Evolutionary conservation across 2,329 filamentous ascomycete species (phyloP).

Genomic region (Penicillium fuscoglaucum): DNA sequence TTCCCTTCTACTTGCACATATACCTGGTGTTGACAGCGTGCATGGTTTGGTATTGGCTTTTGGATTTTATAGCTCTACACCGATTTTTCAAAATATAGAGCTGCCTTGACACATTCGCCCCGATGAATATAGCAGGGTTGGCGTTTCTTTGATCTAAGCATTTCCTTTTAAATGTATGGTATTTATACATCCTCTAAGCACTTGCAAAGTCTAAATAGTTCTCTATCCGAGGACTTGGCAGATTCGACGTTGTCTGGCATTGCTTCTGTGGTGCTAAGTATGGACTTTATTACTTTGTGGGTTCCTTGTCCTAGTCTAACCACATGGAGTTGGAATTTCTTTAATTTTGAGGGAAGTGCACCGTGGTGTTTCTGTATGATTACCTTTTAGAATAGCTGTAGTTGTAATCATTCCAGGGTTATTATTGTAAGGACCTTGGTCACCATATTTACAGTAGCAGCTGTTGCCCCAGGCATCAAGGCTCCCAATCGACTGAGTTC

Average conservation of each 20-base stretch:
- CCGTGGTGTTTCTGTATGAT: neutral
- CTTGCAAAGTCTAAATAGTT: too few species aligned
- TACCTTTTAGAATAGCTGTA: neutral
- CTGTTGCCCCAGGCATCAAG: conserved; percentile 15
- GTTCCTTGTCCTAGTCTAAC: neutral
- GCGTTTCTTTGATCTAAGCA: neutral
- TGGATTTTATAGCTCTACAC: conserved; percentile 12
- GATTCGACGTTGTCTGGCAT: neutral
- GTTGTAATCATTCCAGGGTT: neutral
- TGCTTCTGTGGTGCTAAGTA: neutral
- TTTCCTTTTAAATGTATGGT: neutral
- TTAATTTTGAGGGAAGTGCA: neutral
- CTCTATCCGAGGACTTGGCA: neutral
- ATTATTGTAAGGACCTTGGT: neutral
- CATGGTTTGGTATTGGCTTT: neutral
- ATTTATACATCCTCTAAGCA: neutral
- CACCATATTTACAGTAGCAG: neutral
- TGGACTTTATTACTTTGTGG: neutral
- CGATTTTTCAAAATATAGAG: neutral
- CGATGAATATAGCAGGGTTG: neutral
- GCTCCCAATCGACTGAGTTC: conserved; percentile 37
- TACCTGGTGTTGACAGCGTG: conserved; percentile 6
- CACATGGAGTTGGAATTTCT: neutral
- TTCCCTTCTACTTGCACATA: conserved; percentile 12
- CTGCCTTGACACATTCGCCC: neutral